Conservation (phyloP, 129 eudicot genomes). For the Chrysanthemum seticuspe region DNA sequence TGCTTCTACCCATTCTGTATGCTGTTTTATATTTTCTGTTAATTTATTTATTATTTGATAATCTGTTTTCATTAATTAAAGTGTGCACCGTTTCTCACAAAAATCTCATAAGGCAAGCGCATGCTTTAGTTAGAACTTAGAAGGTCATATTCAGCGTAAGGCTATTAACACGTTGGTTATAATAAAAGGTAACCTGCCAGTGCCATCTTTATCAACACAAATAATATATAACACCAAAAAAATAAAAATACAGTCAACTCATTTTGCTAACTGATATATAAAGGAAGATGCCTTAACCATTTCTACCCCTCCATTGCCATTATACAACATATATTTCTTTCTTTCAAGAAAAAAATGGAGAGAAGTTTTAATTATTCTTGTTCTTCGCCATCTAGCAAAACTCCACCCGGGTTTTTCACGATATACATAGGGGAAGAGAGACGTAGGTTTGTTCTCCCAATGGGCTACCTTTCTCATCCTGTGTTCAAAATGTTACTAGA, state of each 20-base stretch:
- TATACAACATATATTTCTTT: slow-evolving; percentile 8
- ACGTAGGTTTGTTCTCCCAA: slow-evolving; percentile 51
- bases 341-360: slow-evolving; percentile 42
- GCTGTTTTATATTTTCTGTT: too few relatives aligned
- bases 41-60: too few relatives aligned
- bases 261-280: not conserved
- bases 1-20: too few relatives aligned
- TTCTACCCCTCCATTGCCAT: slow-evolving; percentile 22
- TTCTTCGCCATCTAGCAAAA: slow-evolving; percentile 30
- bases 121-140: too few relatives aligned
- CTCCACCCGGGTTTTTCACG: slow-evolving; percentile 64
- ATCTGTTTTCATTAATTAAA: too few relatives aligned
- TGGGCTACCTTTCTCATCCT: slow-evolving; percentile 69
- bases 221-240: not conserved
- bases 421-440: slow-evolving; percentile 78
- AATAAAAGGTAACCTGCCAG: too few relatives aligned
- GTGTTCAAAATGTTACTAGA: slow-evolving; percentile 81
- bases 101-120: too few relatives aligned
- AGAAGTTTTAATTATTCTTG: slow-evolving; percentile 21
- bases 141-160: too few relatives aligned
- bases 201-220: too few relatives aligned
- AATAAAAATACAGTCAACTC: slow-evolving; percentile 1
- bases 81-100: too few relatives aligned
- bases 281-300: slow-evolving; percentile 16
- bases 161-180: too few relatives aligned